Evolutionary conservation across 106 monocot species (phyloP), one percentile per base, ranked within the genome.

Genomic region (Phalaenopsis aphrodite): DNA sequence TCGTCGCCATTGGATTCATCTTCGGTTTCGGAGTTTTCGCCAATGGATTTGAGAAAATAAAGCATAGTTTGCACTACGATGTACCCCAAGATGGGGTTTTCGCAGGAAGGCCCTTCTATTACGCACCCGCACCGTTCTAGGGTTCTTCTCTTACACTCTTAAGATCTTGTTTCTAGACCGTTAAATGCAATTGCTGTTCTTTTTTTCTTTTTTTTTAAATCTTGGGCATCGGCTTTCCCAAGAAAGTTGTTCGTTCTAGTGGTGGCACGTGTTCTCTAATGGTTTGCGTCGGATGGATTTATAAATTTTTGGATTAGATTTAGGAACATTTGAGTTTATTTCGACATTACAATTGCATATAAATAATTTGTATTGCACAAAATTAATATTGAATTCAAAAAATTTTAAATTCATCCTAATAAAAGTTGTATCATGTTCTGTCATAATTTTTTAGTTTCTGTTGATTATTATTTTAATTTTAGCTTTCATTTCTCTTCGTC

Each of bases 21-120:
- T 96, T 96, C 82, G 96, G 96, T 42, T 97, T 94, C 86, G 97
- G 97, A 24, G 66, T 97, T 67, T 97, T 90, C 87, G 79, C 86
- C 56, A 86, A 94, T 77, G 97, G 97, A 9, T 97, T 97, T 81
- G 87, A 94, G 77, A 97, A 97, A 85, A 75, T 97, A 52, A 87
- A 86, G 81, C 79, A 92, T 78, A 57, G 17, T 76, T 21, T 95
- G 24, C 95, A 95, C 78, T 38, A 45, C 55, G 78, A 76, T 41
- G 41, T 77, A 14, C 12, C 37, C 5, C 24, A 41, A 9, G 73
- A 68, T 56, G 79, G 17, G 37, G 16, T 8, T 47, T 36, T 42
- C 8, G 75, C 18, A 12, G 23, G 30, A 41, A 61, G 88, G 36
- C 88, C 91, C 65, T 87, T 89, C 83, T 43, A 85, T 41, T 81